Percentiles rank a stretch among this genome's conserved stretches.
These are phyloP conservation scores for Cupressus sempervirens DNA, from an alignment of 75 land plant genomes.

Conservation along the genomic window DNA sequence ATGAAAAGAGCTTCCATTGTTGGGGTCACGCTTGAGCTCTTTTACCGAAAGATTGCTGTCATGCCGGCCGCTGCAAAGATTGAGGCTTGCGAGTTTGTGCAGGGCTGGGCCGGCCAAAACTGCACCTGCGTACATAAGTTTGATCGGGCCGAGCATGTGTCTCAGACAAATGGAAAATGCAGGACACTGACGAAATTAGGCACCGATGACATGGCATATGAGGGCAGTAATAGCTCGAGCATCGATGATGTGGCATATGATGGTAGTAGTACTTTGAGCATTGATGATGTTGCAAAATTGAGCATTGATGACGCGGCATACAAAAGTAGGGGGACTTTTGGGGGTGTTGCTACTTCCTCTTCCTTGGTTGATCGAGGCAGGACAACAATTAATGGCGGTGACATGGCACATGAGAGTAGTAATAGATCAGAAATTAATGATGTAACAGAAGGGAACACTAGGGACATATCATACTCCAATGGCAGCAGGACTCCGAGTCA, in stretches of 20 bases:
- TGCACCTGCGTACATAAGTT: not conserved
- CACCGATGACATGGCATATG: not conserved
- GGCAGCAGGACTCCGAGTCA: not conserved
- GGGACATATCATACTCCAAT: not conserved
- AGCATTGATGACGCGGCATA: not conserved
- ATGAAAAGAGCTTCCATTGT: constrained; percentile 45
- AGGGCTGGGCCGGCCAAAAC: constrained; percentile 16
- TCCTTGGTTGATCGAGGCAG: not conserved
- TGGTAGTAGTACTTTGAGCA: not conserved
- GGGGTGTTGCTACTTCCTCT: not conserved
- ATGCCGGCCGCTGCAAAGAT: constrained; percentile 48
- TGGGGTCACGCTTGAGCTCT: constrained; percentile 45
- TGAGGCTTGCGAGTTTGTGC: constrained; percentile 34
- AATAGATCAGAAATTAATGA: not conserved
- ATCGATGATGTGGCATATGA: not conserved
- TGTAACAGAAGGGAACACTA: not conserved
- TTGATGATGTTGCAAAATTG: not conserved
- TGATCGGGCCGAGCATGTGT: constrained; percentile 12
- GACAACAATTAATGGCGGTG: not conserved
- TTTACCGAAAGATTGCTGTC: constrained; percentile 22
- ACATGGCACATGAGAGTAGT: not conserved
- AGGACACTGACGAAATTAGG: not conserved
- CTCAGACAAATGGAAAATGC: not conserved
- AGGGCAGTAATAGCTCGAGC: not conserved
- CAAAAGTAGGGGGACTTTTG: not conserved